Conservation (phyloP, 2,329 filamentous ascomycete genomes). For the Sordariomycetes sp. region DNA sequence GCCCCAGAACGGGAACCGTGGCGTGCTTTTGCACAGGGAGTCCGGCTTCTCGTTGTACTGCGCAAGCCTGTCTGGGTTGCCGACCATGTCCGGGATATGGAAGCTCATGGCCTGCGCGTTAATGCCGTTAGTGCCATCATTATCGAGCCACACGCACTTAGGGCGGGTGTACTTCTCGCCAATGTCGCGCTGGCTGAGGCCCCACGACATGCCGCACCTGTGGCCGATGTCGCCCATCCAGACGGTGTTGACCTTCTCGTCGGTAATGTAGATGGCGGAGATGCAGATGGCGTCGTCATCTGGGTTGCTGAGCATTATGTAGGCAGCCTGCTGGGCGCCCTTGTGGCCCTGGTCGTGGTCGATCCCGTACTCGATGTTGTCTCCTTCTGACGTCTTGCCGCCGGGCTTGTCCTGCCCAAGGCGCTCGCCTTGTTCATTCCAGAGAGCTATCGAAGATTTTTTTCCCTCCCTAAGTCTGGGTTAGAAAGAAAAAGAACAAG, state of each 20-base stretch:
- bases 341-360: constrained; percentile 6
- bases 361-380: constrained; percentile 4
- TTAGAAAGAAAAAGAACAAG: not conserved
- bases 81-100: constrained; percentile 11
- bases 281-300: constrained; percentile 13
- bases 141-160: constrained; percentile 15
- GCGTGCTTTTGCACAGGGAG: constrained; percentile 11
- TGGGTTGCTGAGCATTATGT: constrained; percentile 12
- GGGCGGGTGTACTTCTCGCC: constrained; percentile 7
- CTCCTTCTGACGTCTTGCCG: constrained; percentile 3
- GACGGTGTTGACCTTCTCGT: constrained; percentile 6
- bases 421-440: constrained; percentile 9
- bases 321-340: constrained; percentile 4
- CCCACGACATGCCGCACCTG: constrained; percentile 13
- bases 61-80: constrained; percentile 6
- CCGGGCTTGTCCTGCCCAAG: constrained; percentile 8
- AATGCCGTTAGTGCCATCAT: constrained; percentile 9
- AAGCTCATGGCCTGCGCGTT: constrained; percentile 12
- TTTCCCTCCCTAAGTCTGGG: constrained; percentile 5
- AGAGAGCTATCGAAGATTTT: constrained; percentile 9
- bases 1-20: constrained; percentile 12
- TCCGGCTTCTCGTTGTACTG: constrained; percentile 8
- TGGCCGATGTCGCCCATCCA: constrained; percentile 12
- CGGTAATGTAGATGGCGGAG: constrained; percentile 10
- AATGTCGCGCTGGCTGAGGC: constrained; percentile 9